Evolutionary conservation across 2,329 filamentous ascomycete genomes (phyloP).

Genomic region (Curvularia lunata): DNA sequence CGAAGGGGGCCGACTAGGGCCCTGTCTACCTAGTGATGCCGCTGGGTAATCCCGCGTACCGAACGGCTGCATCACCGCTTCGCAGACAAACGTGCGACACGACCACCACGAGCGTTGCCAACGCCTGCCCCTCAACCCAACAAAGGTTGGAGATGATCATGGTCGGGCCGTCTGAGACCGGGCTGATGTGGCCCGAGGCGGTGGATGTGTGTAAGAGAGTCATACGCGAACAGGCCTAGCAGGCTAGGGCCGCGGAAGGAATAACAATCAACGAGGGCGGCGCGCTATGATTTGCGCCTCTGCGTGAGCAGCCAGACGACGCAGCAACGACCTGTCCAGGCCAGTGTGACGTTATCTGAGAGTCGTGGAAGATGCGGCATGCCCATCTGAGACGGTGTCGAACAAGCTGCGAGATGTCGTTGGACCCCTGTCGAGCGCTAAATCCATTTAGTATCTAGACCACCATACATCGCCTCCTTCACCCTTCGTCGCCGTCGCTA

Average conservation of each 20-base stretch:
- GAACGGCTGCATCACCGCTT: conserved; percentile 26
- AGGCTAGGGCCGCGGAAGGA: conserved; percentile 11
- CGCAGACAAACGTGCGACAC: conserved; percentile 18
- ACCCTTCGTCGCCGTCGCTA: conserved; percentile 27
- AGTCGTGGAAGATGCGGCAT: conserved; percentile 22
- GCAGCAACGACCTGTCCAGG: conserved; percentile 2
- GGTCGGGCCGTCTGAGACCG: conserved; percentile 31
- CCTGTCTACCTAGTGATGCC: conserved; percentile 19
- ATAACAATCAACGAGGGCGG: conserved; percentile 7
- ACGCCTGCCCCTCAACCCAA: conserved; percentile 1
- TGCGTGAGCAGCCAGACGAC: neutral
- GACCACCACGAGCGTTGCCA: conserved; percentile 11
- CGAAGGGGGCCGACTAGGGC: conserved; percentile 20
- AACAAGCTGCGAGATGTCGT: conserved; percentile 25
- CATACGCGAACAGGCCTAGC: conserved; percentile 22
- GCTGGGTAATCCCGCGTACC: conserved; percentile 23
- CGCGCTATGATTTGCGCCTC: conserved; percentile 9
- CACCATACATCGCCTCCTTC: conserved; percentile 34
- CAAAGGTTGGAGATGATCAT: conserved; percentile 7
- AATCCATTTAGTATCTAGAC: conserved; percentile 23
- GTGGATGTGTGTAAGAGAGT: conserved; percentile 25
- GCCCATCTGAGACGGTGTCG: conserved; percentile 14
- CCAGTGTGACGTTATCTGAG: conserved; percentile 11
- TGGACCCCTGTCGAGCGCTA: conserved; percentile 22
- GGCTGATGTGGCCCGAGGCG: conserved; percentile 29